Percentiles rank a stretch among this genome's conserved stretches.
phyloP scores from a whole-genome alignment of 1,139 yeast genomes.

The Meyerozyma athensensis region DNA sequence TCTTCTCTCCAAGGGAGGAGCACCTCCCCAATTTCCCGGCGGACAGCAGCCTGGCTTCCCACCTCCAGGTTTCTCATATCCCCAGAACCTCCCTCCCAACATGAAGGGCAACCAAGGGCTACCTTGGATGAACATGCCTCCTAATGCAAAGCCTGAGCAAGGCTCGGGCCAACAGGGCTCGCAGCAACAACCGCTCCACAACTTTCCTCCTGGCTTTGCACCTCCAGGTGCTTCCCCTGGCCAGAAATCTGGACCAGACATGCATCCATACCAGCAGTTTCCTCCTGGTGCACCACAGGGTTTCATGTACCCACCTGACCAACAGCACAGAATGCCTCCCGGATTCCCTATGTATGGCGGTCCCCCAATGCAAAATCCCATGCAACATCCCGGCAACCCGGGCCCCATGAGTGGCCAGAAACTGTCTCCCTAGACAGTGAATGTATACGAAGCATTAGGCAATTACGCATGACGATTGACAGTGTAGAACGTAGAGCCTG shows the following conservation, averaged over 20 bases:
- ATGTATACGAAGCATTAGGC: too few species aligned
- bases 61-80: slow-evolving; percentile 4
- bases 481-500: too few species aligned
- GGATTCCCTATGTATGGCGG: not conserved
- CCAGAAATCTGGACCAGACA: not conserved
- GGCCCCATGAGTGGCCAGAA: too few species aligned
- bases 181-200: not conserved
- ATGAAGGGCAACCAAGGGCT: slow-evolving; percentile 6
- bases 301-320: not conserved
- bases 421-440: too few species aligned
- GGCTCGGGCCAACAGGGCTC: too few species aligned
- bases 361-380: slow-evolving; percentile 1
- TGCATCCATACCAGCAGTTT: not conserved
- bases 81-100: slow-evolving; percentile 4
- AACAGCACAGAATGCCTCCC: slow-evolving; percentile 2
- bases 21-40: slow-evolving; percentile 6
- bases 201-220: not conserved
- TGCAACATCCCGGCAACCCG: too few species aligned
- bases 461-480: too few species aligned
- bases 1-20: slow-evolving; percentile 37
- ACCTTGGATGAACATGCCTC: slow-evolving; percentile 3
- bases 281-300: not conserved
- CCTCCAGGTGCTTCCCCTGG: not conserved
- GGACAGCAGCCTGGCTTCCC: slow-evolving; percentile 5
- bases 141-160: slow-evolving; percentile 4